Base-by-base conservation (phyloP, 2,329 filamentous ascomycete genomes). In the Colletotrichum tabaci region DNA sequence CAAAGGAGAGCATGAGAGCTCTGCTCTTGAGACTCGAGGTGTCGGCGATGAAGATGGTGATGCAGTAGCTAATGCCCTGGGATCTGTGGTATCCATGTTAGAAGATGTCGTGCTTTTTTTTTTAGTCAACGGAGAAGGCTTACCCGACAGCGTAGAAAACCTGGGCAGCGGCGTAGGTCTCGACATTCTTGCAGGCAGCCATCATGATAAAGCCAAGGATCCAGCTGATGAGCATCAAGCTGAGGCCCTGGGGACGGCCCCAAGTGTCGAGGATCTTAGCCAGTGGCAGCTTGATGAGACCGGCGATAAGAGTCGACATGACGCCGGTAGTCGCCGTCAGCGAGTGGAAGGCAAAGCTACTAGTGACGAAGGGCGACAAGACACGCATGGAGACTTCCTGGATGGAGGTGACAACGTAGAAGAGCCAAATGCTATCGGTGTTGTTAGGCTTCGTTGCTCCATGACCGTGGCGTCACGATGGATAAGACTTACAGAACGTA, bases 261-360 rank as follows among this genome's bases (percentile, higher is more conserved):
- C 89, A 93, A 47, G 91, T 84, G 80, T 93, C 89, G 62, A 92
- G 84, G 21, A 92, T 83, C 79, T 93, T 93, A 64, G 91, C 90
- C 74, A 91, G 86, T 1, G 91, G 88, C 12, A 92, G 86, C 77
- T 91, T 91, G 67, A 88, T 85, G n/a, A 92, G 85, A 49, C 89
- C 91, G 76, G 83, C 82, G 56, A 91, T 87, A 44, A 89, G 80
- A 71, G 81, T 84, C 12, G 88, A 81, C 21, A 91, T 83, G 72
- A 91, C 87, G 58, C 82, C 81, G 18, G 88, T 87, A 2, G 88
- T 84, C 1, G 87, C 83, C 2, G 87, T 83, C 38, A 90, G 80
- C 0, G 88, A 89, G 76, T 91, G 89, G n/a, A 79, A 76, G 18
- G 79, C 72, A 75, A 90, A 91, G 50, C 77, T 77, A 74, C 85